These are phyloP conservation scores for Balamuthia mandrillaris DNA, from an alignment of 208 protist genomes.

Conservation along the genomic window DNA sequence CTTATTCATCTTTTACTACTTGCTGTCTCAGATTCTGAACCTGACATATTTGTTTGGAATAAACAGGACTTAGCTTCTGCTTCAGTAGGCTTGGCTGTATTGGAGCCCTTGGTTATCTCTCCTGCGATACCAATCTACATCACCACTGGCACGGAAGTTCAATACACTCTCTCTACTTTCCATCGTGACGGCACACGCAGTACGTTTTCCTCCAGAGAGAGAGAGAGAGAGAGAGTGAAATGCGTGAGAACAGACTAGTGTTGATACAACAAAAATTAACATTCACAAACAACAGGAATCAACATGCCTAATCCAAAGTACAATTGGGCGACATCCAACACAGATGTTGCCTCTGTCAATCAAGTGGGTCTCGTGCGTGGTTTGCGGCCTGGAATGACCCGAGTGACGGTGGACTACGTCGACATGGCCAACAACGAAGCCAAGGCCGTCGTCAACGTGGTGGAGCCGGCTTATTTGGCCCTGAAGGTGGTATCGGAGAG, in stretches of 20 bases:
- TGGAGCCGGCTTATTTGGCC: background rate
- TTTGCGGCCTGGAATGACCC: background rate
- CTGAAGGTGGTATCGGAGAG: background rate
- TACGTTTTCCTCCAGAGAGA: too few species aligned
- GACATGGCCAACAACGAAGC: constrained; percentile 42
- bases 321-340: constrained; percentile 2
- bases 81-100: constrained; percentile 1
- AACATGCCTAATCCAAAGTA: constrained; percentile 26
- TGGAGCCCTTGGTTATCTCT: constrained; percentile 25
- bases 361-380: background rate
- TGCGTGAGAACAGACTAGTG: too few species aligned
- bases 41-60: background rate
- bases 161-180: background rate
- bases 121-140: constrained; percentile 13
- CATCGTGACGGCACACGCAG: too few species aligned
- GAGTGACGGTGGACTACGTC: background rate
- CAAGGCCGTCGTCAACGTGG: constrained; percentile 21
- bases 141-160: background rate
- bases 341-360: constrained; percentile 8
- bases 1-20: background rate
- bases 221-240: too few species aligned
- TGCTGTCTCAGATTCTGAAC: background rate
- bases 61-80: background rate
- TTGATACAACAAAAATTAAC: too few species aligned
- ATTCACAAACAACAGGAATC: too few species aligned